Conservation (phyloP, 306 rosid species). For the Hippophae rhamnoides region DNA sequence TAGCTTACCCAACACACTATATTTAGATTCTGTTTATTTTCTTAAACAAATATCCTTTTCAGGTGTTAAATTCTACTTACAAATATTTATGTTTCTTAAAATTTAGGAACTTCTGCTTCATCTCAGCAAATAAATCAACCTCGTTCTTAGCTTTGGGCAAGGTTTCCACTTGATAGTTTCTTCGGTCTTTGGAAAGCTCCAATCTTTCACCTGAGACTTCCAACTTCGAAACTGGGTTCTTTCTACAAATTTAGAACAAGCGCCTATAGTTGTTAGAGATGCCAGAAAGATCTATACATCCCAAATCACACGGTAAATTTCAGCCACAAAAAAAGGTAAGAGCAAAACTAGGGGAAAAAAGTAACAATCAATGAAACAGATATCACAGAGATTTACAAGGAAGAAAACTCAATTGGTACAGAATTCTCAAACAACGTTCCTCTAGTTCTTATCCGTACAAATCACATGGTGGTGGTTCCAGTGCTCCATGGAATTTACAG, state of each 20-base stretch:
- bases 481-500: too few species aligned
- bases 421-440: too few species aligned
- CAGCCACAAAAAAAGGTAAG: too few species aligned
- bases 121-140: conserved; percentile 42
- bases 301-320: too few species aligned
- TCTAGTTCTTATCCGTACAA: too few species aligned
- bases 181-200: conserved; percentile 16
- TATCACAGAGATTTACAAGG: too few species aligned
- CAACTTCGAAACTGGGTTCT: conserved; percentile 13
- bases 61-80: conserved; percentile 35
- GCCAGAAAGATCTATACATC: neutral
- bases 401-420: too few species aligned
- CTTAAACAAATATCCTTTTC: neutral
- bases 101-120: conserved; percentile 59
- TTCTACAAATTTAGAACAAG: conserved; percentile 20
- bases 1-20: neutral
- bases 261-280: neutral
- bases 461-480: too few species aligned
- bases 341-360: too few species aligned
- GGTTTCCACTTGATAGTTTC: conserved; percentile 12
- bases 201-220: conserved; percentile 21
- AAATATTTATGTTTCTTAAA: conserved; percentile 57
- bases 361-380: too few species aligned
- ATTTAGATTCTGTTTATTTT: neutral
- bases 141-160: conserved; percentile 23